Evolutionary conservation across 169 alveolate species (phyloP), one percentile per base, ranked within the genome.

Genomic region (Babesia sp.): DNA sequence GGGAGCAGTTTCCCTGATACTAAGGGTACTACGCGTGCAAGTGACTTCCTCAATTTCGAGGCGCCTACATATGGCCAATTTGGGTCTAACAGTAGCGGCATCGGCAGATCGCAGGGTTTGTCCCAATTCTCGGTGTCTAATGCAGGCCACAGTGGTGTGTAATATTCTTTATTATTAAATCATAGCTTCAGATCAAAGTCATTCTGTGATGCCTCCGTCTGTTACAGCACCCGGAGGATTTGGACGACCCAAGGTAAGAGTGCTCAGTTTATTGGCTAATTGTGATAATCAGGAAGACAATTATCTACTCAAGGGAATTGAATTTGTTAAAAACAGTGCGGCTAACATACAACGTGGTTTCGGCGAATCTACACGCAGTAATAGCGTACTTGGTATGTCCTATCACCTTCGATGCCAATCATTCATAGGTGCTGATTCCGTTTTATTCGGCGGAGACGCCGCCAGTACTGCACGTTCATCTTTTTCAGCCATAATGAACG

Each of bases 301-400:
- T 41, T 79, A 66, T 33, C 34, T 79, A 46, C 71, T 79, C 39
- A 79, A 79, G 63, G 87, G 87, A 14, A 70, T 79, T 18, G 87
- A 79, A 12, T 79, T 79, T 42, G 82, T 72, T 0, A 72, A 28
- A 56, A 72, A 36, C 31, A 56, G 79, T 14, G 83, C 83, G 6
- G 66, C 83, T 14, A 72, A 72, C 67, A 72, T 72, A 37, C 67
- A 56, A 45, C 9, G 68, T 9, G 83, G 83, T 22, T 53, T 72
- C 26, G 74, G 74, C n/a, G 74, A 64, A 26, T 64, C 74, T 6
- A 64, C 74, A 3, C 29, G 74, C 2, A 37, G 74, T 24, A 64
- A 37, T 61, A 64, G 63, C 37, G 4, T 64, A 4, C 4, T 33
- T 28, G 74, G 74, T 64, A 48, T 3, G 74, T 28, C 9, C n/a